These are phyloP conservation scores for Chenopodium suecicum DNA, from an alignment of 148 eudicot species.

Conservation along the genomic window DNA sequence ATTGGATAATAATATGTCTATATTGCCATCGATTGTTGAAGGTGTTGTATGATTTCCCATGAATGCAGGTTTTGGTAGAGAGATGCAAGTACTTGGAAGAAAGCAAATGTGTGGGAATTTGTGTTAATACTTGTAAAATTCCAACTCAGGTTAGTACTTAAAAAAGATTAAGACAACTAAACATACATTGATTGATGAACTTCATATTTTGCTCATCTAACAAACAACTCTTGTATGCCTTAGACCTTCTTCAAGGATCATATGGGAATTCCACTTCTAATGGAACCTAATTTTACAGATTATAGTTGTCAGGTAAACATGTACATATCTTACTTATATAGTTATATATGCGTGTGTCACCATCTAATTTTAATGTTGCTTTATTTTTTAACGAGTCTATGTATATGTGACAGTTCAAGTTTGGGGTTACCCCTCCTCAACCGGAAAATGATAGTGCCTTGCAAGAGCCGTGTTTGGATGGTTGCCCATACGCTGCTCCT, in stretches of 20 bases:
- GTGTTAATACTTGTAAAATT: conserved; percentile 91
- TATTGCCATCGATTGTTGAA: background rate
- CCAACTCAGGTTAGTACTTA: conserved; percentile 81
- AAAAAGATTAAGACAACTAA: background rate
- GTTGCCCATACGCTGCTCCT: conserved; percentile 65
- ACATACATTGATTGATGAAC: background rate
- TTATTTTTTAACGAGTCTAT: background rate
- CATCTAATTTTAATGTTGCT: background rate
- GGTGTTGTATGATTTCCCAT: conserved; percentile 13
- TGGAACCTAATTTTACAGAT: conserved; percentile 93
- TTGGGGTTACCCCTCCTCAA: conserved; percentile 59
- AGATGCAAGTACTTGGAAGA: conserved; percentile 97
- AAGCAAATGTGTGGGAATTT: conserved; percentile 93
- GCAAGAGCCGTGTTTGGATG: conserved; percentile 73
- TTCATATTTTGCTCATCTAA: background rate
- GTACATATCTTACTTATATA: no score
- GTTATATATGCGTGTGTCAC: no score
- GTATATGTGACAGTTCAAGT: conserved; percentile 57
- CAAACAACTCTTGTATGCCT: background rate
- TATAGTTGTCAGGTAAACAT: conserved; percentile 89
- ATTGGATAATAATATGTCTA: background rate
- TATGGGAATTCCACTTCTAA: conserved; percentile 89
- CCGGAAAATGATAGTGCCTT: conserved; percentile 60
- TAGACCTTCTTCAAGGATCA: conserved; percentile 76
- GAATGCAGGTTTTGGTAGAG: conserved; percentile 75